These are phyloP conservation scores for Saccharomycopsis amapae DNA, from an alignment of 805 yeast genomes.

Conservation along the genomic window DNA sequence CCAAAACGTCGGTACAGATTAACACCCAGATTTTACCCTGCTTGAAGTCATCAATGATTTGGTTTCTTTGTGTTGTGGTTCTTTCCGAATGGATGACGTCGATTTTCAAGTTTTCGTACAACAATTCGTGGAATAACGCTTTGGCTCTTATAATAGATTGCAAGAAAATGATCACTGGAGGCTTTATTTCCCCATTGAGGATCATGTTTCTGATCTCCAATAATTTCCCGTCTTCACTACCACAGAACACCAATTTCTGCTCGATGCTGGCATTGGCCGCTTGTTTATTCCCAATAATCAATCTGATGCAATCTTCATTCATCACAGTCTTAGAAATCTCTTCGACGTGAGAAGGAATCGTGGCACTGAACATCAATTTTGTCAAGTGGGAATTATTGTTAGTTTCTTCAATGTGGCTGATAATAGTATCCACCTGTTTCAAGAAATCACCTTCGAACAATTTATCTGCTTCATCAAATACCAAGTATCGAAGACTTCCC, in stretches of 20 bases:
- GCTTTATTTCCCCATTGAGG: constrained; percentile 75
- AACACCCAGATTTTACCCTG: constrained; percentile 93
- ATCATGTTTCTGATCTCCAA: constrained; percentile 86
- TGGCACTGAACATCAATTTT: constrained; percentile 87
- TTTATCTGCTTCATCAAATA: constrained; percentile 95
- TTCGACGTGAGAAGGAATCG: constrained; percentile 90
- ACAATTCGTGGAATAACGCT: constrained; percentile 85
- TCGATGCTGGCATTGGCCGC: constrained; percentile 82
- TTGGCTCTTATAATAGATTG: constrained; percentile 92
- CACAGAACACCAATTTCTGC: constrained; percentile 78
- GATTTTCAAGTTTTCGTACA: constrained; percentile 87
- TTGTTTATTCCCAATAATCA: constrained; percentile 88
- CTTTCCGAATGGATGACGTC: constrained; percentile 96
- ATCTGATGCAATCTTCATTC: constrained; percentile 69
- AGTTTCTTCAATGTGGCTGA: constrained; percentile 35
- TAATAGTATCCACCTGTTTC: constrained; percentile 82
- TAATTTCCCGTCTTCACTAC: constrained; percentile 92
- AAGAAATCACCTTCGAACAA: constrained; percentile 81
- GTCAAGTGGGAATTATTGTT: constrained; percentile 27
- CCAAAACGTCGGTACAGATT: constrained; percentile 91
- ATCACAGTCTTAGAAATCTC: constrained; percentile 79
- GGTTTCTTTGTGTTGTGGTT: constrained; percentile 80
- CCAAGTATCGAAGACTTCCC: constrained; percentile 59
- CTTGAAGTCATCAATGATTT: constrained; percentile 75
- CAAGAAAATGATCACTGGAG: constrained; percentile 87